Percentiles rank a stretch among this genome's conserved stretches.
Evolutionary conservation across 805 yeast genomes (phyloP).

Genomic region (Monosporozyma servazzii): DNA sequence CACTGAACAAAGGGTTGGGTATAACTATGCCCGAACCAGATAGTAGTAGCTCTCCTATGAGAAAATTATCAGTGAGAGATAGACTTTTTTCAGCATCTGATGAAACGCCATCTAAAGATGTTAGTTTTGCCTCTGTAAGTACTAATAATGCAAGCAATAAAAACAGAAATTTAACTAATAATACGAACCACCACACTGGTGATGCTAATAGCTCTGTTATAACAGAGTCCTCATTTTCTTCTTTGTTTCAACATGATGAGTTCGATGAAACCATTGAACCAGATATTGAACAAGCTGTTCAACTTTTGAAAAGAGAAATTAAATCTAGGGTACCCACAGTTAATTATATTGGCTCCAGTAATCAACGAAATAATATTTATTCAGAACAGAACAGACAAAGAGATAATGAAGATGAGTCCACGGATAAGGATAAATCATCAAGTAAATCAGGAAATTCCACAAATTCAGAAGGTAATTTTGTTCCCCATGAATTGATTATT

Average conservation of each 20-base stretch:
- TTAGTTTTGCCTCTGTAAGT: not conserved
- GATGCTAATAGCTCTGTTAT: not conserved
- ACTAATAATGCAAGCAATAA: not conserved
- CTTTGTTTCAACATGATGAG: not conserved
- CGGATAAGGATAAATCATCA: not conserved
- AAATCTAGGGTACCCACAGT: slow-evolving; percentile 2
- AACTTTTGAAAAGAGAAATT: slow-evolving; percentile 15
- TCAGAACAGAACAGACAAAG: not conserved
- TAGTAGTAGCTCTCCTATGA: not conserved
- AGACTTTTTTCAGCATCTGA: not conserved
- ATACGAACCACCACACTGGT: not conserved
- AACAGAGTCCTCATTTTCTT: not conserved
- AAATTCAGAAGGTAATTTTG: not conserved
- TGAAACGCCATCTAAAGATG: not conserved
- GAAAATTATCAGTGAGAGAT: not conserved
- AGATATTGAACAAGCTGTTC: slow-evolving; percentile 22
- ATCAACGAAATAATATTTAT: not conserved
- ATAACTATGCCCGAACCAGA: not conserved
- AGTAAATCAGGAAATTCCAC: not conserved
- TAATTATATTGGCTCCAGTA: not conserved
- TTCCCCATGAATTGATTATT: slow-evolving; percentile 3
- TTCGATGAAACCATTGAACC: slow-evolving; percentile 12
- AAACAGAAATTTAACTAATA: not conserved
- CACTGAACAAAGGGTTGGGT: not conserved
- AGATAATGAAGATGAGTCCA: not conserved